A percentile compares a stretch with the other conserved stretches of the same genome.
These are phyloP conservation scores for Naganishia vaughanmartiniae DNA, from an alignment of 768 basidiomycete genomes.

Conservation along the genomic window DNA sequence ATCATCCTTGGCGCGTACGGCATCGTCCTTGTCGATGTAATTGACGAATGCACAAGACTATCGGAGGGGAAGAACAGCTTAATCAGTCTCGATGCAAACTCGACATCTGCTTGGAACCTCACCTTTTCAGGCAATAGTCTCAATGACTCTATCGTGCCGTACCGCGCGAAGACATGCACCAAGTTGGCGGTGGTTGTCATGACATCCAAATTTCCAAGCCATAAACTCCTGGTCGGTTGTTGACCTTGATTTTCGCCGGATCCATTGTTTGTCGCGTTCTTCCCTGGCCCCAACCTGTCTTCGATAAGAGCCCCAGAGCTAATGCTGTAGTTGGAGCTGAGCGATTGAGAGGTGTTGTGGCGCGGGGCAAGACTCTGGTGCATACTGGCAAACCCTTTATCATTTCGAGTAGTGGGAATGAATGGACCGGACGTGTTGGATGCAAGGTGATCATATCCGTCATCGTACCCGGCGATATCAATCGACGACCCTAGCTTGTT, in stretches of 20 bases:
- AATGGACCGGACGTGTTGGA: not conserved
- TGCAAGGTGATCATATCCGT: not conserved
- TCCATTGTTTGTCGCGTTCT: not conserved
- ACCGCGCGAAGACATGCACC: conserved; percentile 90
- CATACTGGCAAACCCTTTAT: conserved; percentile 24
- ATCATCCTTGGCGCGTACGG: conserved; percentile 96
- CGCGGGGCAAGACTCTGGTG: conserved; percentile 24
- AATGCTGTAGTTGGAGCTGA: conserved; percentile 17
- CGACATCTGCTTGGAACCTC: conserved; percentile 28
- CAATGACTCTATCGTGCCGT: conserved; percentile 94
- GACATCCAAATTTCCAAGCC: conserved; percentile 97
- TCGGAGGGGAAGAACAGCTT: not conserved
- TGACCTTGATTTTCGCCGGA: conserved; percentile 48
- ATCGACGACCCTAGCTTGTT: conserved; percentile 35
- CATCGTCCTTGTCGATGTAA: conserved; percentile 91
- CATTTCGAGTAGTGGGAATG: conserved; percentile 14
- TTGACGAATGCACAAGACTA: conserved; percentile 99
- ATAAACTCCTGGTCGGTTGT: conserved; percentile 82
- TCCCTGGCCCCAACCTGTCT: conserved; percentile 5
- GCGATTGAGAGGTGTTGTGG: conserved; percentile 19
- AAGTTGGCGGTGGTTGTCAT: conserved; percentile 91
- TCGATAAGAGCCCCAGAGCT: not conserved
- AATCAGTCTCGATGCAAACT: not conserved
- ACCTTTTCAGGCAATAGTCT: conserved; percentile 96
- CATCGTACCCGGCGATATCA: conserved; percentile 2